Evolutionary conservation across 2,329 filamentous ascomycete genomes (phyloP).

Genomic region (Tolypocladium cylindrosporum): DNA sequence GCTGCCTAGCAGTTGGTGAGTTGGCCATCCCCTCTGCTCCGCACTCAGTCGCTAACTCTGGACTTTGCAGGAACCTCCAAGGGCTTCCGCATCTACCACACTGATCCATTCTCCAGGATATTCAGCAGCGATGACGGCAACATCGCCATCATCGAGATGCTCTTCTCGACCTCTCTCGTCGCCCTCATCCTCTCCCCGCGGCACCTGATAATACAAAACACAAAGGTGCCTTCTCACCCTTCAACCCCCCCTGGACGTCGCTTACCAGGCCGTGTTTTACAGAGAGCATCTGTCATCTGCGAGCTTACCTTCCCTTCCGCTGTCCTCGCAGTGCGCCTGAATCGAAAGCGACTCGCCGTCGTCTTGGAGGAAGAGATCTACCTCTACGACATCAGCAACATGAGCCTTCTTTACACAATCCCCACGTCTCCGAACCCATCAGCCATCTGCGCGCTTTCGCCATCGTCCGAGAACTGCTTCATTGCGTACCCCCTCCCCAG

Average conservation of each 20-base stretch:
- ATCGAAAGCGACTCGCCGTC: slow-evolving; percentile 87
- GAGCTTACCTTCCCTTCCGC: slow-evolving; percentile 98
- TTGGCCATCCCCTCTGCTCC: background rate
- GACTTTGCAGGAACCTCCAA: slow-evolving; percentile 63
- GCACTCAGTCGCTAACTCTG: background rate
- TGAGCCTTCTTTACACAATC: slow-evolving; percentile 89
- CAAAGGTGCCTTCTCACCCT: slow-evolving; percentile 54
- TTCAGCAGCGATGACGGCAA: slow-evolving; percentile 93
- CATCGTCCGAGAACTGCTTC: slow-evolving; percentile 92
- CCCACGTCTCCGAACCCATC: slow-evolving; percentile 87
- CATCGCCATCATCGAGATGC: slow-evolving; percentile 94
- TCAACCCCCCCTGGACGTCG: background rate
- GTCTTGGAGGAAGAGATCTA: slow-evolving; percentile 95
- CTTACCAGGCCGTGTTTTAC: slow-evolving; percentile 2
- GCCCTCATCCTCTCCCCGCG: slow-evolving; percentile 87
- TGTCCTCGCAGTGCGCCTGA: slow-evolving; percentile 85
- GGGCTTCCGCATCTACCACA: slow-evolving; percentile 94
- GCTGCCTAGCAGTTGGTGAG: slow-evolving; percentile 83
- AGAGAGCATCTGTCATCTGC: slow-evolving; percentile 78
- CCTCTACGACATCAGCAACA: slow-evolving; percentile 97
- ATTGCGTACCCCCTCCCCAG: slow-evolving; percentile 87
- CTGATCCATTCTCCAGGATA: slow-evolving; percentile 89
- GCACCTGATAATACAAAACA: slow-evolving; percentile 92
- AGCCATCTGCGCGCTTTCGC: slow-evolving; percentile 85
- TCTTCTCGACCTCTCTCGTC: slow-evolving; percentile 95